Evolutionary conservation across 306 rosid species (phyloP).

Genomic region (Pyrus communis): DNA sequence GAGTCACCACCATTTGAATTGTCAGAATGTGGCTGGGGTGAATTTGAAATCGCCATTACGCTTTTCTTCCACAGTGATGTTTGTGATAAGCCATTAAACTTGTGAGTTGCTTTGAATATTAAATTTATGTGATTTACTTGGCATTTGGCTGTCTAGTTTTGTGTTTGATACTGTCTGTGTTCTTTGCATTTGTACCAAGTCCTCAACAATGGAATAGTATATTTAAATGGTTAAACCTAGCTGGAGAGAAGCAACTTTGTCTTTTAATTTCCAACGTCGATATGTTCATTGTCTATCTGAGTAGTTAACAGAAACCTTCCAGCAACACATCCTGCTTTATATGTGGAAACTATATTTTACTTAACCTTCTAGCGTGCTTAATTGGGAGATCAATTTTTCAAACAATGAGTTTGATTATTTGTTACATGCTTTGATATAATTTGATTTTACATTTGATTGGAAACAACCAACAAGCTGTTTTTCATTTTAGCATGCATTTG

Average conservation of each 20-base stretch:
- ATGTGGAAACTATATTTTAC: background rate
- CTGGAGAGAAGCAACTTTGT: background rate
- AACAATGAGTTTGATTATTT: background rate
- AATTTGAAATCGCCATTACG: constrained; percentile 68
- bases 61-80: constrained; percentile 62
- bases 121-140: constrained; percentile 18
- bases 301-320: background rate
- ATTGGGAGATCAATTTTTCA: background rate
- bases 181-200: constrained; percentile 4
- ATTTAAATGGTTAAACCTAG: background rate
- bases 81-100: constrained; percentile 66
- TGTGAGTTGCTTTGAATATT: constrained; percentile 44
- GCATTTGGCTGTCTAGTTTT: background rate
- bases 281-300: background rate
- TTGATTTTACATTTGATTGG: background rate
- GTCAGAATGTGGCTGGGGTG: constrained; percentile 86
- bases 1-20: constrained; percentile 76
- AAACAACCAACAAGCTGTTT: background rate
- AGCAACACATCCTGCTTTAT: background rate
- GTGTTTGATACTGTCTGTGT: constrained; percentile 12
- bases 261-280: background rate
- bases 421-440: background rate
- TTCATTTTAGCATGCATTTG: background rate
- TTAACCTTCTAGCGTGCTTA: background rate
- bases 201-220: background rate